These are phyloP conservation scores for Neurospora sp. DNA, from an alignment of 495 filamentous ascomycete species.

Conservation along the genomic window DNA sequence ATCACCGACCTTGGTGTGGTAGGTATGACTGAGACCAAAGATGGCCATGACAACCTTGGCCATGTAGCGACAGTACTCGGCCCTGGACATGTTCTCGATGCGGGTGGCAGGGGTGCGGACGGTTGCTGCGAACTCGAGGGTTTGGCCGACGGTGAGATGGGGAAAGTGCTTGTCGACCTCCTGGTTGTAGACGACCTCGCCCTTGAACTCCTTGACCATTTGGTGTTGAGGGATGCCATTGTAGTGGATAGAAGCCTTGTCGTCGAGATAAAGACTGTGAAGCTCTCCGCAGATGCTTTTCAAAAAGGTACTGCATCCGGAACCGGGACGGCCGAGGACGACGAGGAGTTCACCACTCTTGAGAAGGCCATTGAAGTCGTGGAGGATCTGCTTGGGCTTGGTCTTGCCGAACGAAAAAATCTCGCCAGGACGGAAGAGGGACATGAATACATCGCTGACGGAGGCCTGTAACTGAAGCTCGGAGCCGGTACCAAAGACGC, in stretches of 20 bases:
- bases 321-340: conserved; percentile 65
- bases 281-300: conserved; percentile 63
- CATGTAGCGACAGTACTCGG: conserved; percentile 56
- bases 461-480: conserved; percentile 48
- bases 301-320: conserved; percentile 48
- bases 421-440: conserved; percentile 39
- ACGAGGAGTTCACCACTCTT: conserved; percentile 70
- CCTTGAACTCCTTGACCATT: conserved; percentile 50
- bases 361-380: conserved; percentile 62
- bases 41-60: conserved; percentile 61
- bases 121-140: conserved; percentile 51
- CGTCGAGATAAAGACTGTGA: conserved; percentile 37
- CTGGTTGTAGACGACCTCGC: conserved; percentile 50
- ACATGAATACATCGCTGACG: conserved; percentile 38
- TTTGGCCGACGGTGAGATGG: conserved; percentile 57
- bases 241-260: conserved; percentile 39
- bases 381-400: conserved; percentile 47
- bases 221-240: conserved; percentile 38
- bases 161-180: conserved; percentile 55
- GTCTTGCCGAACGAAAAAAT: conserved; percentile 25
- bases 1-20: conserved; percentile 74
- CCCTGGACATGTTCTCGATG: conserved; percentile 47
- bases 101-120: conserved; percentile 62
- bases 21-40: conserved; percentile 51
- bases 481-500: conserved; percentile 43